Percentiles rank a stretch among this genome's conserved stretches.
phyloP scores from a whole-genome alignment of 495 filamentous ascomycete genomes.

The Hypoxylon rickii region DNA sequence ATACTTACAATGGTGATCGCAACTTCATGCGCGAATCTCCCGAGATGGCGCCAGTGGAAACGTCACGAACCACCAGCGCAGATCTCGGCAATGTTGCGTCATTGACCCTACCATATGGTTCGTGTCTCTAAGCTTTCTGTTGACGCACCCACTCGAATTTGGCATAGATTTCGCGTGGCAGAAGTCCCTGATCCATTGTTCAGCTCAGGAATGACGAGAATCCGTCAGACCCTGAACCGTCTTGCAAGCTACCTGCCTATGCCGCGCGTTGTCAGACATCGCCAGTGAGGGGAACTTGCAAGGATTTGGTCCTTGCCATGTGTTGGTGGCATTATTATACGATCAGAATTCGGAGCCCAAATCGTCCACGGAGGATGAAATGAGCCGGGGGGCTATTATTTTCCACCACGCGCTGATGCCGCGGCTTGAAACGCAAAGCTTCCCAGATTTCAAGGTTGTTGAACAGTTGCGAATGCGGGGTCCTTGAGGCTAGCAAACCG shows the following conservation, averaged over 20 bases:
- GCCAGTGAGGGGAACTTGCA: slow-evolving; percentile 20
- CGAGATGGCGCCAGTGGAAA: not conserved
- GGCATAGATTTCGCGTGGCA: not conserved
- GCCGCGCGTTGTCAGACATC: slow-evolving; percentile 25
- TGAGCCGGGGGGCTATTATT: slow-evolving; percentile 26
- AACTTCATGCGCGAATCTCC: not conserved
- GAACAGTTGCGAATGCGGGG: slow-evolving; percentile 24
- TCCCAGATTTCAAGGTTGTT: slow-evolving; percentile 1
- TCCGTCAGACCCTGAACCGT: slow-evolving; percentile 17
- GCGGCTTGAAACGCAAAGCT: slow-evolving; percentile 3
- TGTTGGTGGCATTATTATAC: not conserved
- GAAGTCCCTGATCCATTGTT: not conserved
- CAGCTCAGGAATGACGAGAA: slow-evolving; percentile 3
- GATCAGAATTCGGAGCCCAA: slow-evolving; percentile 10
- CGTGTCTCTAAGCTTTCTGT: too few species aligned
- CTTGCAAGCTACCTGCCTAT: slow-evolving; percentile 15
- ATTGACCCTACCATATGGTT: too few species aligned
- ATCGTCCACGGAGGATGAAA: slow-evolving; percentile 18
- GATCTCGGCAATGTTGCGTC: not conserved
- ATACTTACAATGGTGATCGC: not conserved
- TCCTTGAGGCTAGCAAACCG: slow-evolving; percentile 18
- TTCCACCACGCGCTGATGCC: slow-evolving; percentile 33
- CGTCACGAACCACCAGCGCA: not conserved
- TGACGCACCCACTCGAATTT: too few species aligned
- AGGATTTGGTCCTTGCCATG: slow-evolving; percentile 25